Base-by-base conservation (phyloP, 2,329 filamentous ascomycete genomes). In the Aspergillus udagawae region DNA sequence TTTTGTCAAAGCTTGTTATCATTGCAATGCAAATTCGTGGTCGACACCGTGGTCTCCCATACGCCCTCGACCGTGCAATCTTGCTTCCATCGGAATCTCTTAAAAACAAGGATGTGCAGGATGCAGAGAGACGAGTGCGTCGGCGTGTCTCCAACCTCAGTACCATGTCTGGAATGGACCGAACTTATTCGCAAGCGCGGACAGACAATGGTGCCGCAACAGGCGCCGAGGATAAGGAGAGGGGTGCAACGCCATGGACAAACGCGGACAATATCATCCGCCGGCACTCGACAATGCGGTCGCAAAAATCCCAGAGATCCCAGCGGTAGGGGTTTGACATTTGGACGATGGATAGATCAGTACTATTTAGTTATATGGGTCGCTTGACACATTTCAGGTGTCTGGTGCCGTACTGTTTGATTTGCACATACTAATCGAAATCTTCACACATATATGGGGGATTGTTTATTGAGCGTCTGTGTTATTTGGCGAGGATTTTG, bases 41-140 rank as follows among this genome's bases (percentile, higher is more conserved):
- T 29, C 79, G 85, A 5, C 85, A 88, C 65, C 83, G 85, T 76
- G 85, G 85, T 32, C 73, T 88, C 0, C 85, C 85, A 0, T 87
- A 88, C 64, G 73, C 91, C 70, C 73, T 89, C 7, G 88, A 91
- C 64, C 83, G 87, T 51, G 88, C 88, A 29, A 87, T 90, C 54
- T 72, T 90, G 1, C 78, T 90, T 1, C 87, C 87, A 0, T 85
- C 81, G 9, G 86, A 89, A 60, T 79, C 81, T n/a, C 70, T 88
- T 3, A 81, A 87, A 54, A 76, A 82, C 60, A 84, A 83, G 56
- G 86, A 88, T 63, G 78, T 79, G 4, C 76, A 76, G 27, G 81
- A 85, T 57, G 79, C 79, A 0, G 77, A 78, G 23, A 74, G 75
- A 25, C 71, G 80, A 44, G 67, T 77, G 61, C 74, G 71, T 51